These are phyloP conservation scores for Acaromyces ingoldii DNA, from an alignment of 1,284 basidiomycete genomes.

Conservation along the genomic window DNA sequence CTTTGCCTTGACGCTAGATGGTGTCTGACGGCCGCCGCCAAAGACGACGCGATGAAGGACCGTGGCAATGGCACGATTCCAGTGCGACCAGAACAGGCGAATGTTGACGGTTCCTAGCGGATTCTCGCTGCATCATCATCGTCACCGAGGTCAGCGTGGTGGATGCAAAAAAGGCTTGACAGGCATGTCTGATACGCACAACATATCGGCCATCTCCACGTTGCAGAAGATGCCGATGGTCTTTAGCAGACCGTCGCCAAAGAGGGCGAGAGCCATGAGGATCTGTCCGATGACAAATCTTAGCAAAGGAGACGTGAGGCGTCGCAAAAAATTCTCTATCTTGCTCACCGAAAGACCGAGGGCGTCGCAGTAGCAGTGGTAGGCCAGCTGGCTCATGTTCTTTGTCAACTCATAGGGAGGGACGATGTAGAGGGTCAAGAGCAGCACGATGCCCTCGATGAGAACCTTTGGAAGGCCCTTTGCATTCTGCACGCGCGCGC, in stretches of 20 bases:
- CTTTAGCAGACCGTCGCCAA: constrained; percentile 43
- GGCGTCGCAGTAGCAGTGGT: constrained; percentile 37
- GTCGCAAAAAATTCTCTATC: neutral
- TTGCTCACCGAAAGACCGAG: constrained; percentile 20
- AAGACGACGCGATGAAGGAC: constrained; percentile 51
- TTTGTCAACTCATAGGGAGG: constrained; percentile 35
- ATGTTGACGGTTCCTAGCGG: constrained; percentile 46
- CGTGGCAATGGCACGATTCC: constrained; percentile 49
- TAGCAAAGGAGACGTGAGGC: neutral
- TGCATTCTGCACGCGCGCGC: constrained; percentile 33
- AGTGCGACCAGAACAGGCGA: constrained; percentile 49
- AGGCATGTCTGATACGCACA: constrained; percentile 9
- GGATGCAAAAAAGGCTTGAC: no score
- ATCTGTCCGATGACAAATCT: constrained; percentile 7
- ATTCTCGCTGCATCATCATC: constrained; percentile 22
- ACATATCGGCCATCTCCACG: constrained; percentile 49
- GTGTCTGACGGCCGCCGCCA: constrained; percentile 22
- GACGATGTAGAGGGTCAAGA: constrained; percentile 37
- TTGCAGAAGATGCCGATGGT: constrained; percentile 34
- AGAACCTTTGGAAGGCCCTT: constrained; percentile 36
- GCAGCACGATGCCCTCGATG: constrained; percentile 26
- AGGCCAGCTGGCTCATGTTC: constrained; percentile 37
- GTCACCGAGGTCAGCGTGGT: neutral
- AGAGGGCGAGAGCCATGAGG: constrained; percentile 40
- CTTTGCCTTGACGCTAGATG: constrained; percentile 14